Evolutionary conservation across 805 yeast genomes (phyloP).

Genomic region (Ogataea siamensis): DNA sequence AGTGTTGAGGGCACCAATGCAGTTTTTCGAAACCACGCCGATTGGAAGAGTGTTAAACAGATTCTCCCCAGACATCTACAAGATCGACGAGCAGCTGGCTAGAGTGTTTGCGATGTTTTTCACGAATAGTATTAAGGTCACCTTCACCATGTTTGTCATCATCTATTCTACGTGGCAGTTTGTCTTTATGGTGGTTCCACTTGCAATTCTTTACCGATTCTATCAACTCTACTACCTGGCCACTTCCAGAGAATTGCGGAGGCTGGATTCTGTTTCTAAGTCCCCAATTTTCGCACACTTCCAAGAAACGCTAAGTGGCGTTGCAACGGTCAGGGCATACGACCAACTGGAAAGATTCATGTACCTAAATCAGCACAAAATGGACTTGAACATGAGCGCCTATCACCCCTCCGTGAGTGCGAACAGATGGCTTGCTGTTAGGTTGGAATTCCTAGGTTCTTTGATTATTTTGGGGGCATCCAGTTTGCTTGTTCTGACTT

Average conservation of each 20-base stretch:
- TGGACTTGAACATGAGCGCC: slow-evolving; percentile 88
- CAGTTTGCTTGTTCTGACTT: slow-evolving; percentile 69
- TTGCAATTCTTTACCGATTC: slow-evolving; percentile 59
- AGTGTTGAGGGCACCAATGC: slow-evolving; percentile 89
- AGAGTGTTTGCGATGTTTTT: slow-evolving; percentile 71
- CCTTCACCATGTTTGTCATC: slow-evolving; percentile 76
- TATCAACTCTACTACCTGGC: slow-evolving; percentile 76
- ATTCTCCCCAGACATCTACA: slow-evolving; percentile 87
- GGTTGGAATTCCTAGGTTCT: slow-evolving; percentile 90
- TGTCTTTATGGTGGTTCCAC: slow-evolving; percentile 67
- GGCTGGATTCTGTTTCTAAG: slow-evolving; percentile 75
- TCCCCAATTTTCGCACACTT: slow-evolving; percentile 83
- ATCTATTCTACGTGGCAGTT: slow-evolving; percentile 88
- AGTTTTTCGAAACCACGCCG: slow-evolving; percentile 94
- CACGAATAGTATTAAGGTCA: slow-evolving; percentile 56
- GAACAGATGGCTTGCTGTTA: slow-evolving; percentile 95
- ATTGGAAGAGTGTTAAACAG: slow-evolving; percentile 89
- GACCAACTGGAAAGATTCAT: slow-evolving; percentile 61
- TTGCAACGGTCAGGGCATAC: slow-evolving; percentile 73
- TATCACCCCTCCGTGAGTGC: slow-evolving; percentile 90
- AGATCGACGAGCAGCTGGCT: slow-evolving; percentile 76
- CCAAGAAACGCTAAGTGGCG: slow-evolving; percentile 78
- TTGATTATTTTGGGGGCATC: slow-evolving; percentile 85
- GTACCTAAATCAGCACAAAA: slow-evolving; percentile 61
- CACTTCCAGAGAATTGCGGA: slow-evolving; percentile 78